Evolutionary conservation across 495 filamentous ascomycete species (phyloP).

Genomic region (Acidiella bohemica): DNA sequence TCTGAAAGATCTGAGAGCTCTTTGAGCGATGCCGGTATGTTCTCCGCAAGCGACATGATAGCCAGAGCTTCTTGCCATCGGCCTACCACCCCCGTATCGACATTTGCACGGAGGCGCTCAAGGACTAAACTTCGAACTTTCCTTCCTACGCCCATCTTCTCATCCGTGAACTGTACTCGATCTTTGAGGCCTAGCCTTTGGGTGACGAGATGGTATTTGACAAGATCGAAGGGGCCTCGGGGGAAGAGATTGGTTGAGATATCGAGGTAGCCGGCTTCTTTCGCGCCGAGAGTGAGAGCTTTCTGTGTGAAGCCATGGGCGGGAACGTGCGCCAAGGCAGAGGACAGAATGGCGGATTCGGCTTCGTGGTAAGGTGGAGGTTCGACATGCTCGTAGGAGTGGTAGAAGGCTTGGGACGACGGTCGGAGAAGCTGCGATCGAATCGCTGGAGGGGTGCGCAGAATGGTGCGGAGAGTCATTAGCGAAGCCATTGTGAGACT

Average conservation of each 20-base stretch:
- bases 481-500: slow-evolving; percentile 1
- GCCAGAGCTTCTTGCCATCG: slow-evolving; percentile 88
- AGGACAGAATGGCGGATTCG: slow-evolving; percentile 66
- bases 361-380: slow-evolving; percentile 52
- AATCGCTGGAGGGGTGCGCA: slow-evolving; percentile 10
- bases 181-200: slow-evolving; percentile 45
- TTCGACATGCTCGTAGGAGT: slow-evolving; percentile 54
- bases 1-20: slow-evolving; percentile 72
- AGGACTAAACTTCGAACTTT: slow-evolving; percentile 53
- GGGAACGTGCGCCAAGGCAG: slow-evolving; percentile 68
- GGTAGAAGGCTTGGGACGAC: slow-evolving; percentile 37
- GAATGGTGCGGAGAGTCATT: slow-evolving; percentile 5
- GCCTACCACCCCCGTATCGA: slow-evolving; percentile 40
- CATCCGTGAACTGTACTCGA: slow-evolving; percentile 34
- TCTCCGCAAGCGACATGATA: slow-evolving; percentile 65
- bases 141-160: slow-evolving; percentile 34
- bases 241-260: slow-evolving; percentile 73
- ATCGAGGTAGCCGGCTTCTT: slow-evolving; percentile 73
- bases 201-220: slow-evolving; percentile 66
- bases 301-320: slow-evolving; percentile 62
- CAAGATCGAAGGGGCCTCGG: slow-evolving; percentile 62
- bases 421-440: slow-evolving; percentile 12
- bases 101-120: slow-evolving; percentile 61
- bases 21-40: slow-evolving; percentile 60
- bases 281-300: slow-evolving; percentile 61